Evolutionary conservation across 306 rosid species (phyloP), one percentile per base, ranked within the genome.

Genomic region (Malus sylvestris): DNA sequence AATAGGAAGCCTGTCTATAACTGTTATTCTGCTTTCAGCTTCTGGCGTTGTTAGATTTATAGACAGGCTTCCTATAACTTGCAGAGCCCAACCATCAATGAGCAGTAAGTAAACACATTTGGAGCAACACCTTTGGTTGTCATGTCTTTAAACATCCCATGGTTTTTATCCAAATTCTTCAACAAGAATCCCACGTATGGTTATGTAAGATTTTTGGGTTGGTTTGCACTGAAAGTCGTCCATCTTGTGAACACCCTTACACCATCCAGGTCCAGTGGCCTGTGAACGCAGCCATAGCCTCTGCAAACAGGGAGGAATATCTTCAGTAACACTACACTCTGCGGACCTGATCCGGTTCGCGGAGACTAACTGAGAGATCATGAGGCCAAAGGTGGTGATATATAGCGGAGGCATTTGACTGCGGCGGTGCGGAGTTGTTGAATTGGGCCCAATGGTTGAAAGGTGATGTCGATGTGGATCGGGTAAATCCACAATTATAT

Each of bases 21-120:
- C 8, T 35, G 2, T 35, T 35, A 35, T 35, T 35, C 40, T 6
- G 8, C 40, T 35, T 35, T 35, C 40, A 35, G 40, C 6, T 35
- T 2, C 40, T 35, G 40, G 40, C 2, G 8, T 35, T 35, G 40
- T 35, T 35, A 35, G 8, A 35, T 35, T 35, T 35, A 35, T 35
- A 6, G 40, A 35, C 40, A 1, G 2, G 40, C 40, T 35, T 35
- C 40, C 40, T 6, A 6, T 35, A 6, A 35, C 90, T 95, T 95
- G 80, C 97, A 94, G 61, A 90, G 78, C 53, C 97, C 98, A 78
- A 86, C 90, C 91, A 94, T 89, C 78, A 92, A 77, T 71, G 89
- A 82, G 83, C 90, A 90, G 69, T 90, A 94, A 25, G 95, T 92
- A 72, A 85, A 92, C 72, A 94, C 97, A 81, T 94, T 92, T n/a